Evolutionary conservation across 805 yeast genomes (phyloP).

Genomic region (Metschnikowia santaceciliae): DNA sequence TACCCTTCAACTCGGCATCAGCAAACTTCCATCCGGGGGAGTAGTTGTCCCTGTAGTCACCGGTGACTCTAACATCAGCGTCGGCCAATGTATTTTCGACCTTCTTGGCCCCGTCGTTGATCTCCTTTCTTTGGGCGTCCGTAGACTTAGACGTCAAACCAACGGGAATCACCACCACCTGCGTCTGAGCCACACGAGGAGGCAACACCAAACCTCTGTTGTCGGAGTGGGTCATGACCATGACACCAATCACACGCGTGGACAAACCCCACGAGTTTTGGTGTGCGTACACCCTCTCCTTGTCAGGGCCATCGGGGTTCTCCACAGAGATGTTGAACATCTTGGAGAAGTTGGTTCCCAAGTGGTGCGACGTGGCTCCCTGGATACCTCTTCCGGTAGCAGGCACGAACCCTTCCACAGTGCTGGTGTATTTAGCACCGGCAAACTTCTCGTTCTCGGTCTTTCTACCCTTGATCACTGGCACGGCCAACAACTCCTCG

Average conservation of each 20-base stretch:
- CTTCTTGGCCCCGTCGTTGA: slow-evolving; percentile 64
- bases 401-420: slow-evolving; percentile 95
- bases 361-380: slow-evolving; percentile 97
- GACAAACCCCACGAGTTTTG: slow-evolving; percentile 99
- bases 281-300: slow-evolving; percentile 82
- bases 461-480: slow-evolving; percentile 91
- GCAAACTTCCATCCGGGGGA: slow-evolving; percentile 99
- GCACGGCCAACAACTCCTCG: slow-evolving; percentile 92
- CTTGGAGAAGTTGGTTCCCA: slow-evolving; percentile 97
- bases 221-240: slow-evolving; percentile 98
- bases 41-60: slow-evolving; percentile 91
- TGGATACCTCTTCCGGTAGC: slow-evolving; percentile 99
- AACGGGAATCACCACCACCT: slow-evolving; percentile 90
- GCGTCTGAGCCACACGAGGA: slow-evolving; percentile 91
- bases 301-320: slow-evolving; percentile 86
- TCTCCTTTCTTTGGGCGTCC: slow-evolving; percentile 65
- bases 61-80: slow-evolving; percentile 68
- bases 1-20: slow-evolving; percentile 95
- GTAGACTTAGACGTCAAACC: slow-evolving; percentile 88
- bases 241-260: slow-evolving; percentile 97
- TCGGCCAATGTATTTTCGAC: slow-evolving; percentile 59
- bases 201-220: slow-evolving; percentile 98
- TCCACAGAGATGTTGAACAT: slow-evolving; percentile 96
- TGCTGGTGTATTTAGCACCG: slow-evolving; percentile 94
- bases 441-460: slow-evolving; percentile 98